Evolutionary conservation across 108 stramenopile species (phyloP), one percentile per base, ranked within the genome.

Genomic region (Schizochytrium sp.): DNA sequence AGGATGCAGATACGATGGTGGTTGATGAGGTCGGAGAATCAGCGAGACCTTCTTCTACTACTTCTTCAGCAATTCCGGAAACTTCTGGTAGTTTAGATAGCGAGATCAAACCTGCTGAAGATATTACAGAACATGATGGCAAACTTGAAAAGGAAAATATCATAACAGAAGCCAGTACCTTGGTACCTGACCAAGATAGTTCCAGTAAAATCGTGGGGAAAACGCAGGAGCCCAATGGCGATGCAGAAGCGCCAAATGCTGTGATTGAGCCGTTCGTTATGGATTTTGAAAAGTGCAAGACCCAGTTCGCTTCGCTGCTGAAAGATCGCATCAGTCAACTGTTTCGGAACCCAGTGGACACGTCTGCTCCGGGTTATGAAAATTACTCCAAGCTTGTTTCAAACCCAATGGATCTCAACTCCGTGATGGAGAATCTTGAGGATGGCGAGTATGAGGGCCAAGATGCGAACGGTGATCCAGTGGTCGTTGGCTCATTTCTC

Each of bases 291-390:
- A 40, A 83, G 55, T 83, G 76, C 3, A 83, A 42, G 53, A 49
- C 28, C 10, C n/a, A 13, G 76, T 2, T 83, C 28, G 76, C 12
- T 46, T n/a, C 28, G 10, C 15, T 83, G n/a, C 5, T 83, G 3
- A 83, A 83, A 40, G 76, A 83, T 83, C 5, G 76, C 7, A n/a
- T 53, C 38, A 83, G 76, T 53, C 50, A 83, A 40, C 50, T 38
- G 15, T 83, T 83, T 28, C 47, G 76, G 45, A 5, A 83, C 50
- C 76, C 76, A 38, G 10, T 83, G 12, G 15, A 40, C 47, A 5
- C 76, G 17, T 7, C 15, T 7, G 28, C 47, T 10, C 17, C 3
- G 4, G 76, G 76, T 40, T 83, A 38, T 55, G 53, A 55, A n/a
- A 83, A 50, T 7, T 49, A 49, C 53, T 10, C 15, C 8, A 83